Percentiles rank a stretch among this genome's conserved stretches.
These are phyloP conservation scores for Albophoma yamanashiensis DNA, from an alignment of 2,329 filamentous ascomycete species.

Conservation along the genomic window DNA sequence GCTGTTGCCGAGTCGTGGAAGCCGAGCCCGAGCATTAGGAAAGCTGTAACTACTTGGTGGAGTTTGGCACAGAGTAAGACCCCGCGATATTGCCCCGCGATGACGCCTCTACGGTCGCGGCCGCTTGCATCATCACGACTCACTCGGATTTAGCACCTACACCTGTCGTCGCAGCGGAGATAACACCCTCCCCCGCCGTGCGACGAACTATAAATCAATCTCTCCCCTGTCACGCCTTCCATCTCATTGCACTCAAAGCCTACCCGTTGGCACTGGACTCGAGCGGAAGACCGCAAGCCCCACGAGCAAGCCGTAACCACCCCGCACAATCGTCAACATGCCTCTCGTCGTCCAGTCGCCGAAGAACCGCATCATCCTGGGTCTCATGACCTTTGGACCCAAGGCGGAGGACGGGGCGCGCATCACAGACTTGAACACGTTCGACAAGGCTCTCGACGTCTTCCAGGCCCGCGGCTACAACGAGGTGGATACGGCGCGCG, in stretches of 20 bases:
- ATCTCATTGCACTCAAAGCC: background rate
- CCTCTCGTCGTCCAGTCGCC: constrained; percentile 30
- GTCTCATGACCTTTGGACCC: constrained; percentile 77
- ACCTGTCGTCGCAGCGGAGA: background rate
- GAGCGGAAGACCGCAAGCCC: background rate
- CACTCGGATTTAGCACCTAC: background rate
- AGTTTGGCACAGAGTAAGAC: no score
- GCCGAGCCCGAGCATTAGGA: no score
- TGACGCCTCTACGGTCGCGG: background rate
- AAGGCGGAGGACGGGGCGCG: constrained; percentile 52
- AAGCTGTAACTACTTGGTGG: no score
- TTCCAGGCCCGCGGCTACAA: constrained; percentile 72
- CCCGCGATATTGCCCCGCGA: background rate
- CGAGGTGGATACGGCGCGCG: constrained; percentile 74
- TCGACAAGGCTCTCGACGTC: constrained; percentile 61
- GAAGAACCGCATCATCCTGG: constrained; percentile 66
- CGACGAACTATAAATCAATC: background rate
- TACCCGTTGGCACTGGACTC: background rate
- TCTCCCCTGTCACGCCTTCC: background rate
- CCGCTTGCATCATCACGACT: background rate
- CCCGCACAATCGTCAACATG: constrained; percentile 22
- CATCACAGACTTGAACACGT: constrained; percentile 56
- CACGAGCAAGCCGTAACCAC: background rate
- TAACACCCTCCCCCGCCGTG: background rate
- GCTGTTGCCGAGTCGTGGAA: background rate